phyloP scores from a whole-genome alignment of 225 moss, liverwort and hornwort genomes.

The Pseudoscleropodium purum region DNA sequence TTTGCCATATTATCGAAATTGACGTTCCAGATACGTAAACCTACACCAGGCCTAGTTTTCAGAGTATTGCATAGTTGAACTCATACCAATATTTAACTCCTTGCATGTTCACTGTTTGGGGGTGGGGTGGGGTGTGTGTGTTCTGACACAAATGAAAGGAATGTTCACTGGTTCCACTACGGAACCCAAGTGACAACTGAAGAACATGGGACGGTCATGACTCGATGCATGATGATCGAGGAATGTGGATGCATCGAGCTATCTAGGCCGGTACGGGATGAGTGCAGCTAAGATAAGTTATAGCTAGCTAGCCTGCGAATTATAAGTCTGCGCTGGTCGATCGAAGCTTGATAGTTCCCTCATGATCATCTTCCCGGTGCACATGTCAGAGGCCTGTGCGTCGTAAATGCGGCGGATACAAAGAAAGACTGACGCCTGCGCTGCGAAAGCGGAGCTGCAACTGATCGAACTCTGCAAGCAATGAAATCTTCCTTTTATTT shows the following conservation, averaged over 20 bases:
- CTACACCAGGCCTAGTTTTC: background rate
- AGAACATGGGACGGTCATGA: background rate
- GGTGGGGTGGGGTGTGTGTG: no score
- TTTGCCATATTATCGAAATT: background rate
- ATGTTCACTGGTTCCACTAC: background rate
- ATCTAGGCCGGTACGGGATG: background rate
- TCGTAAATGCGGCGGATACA: background rate
- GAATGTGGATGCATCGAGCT: background rate
- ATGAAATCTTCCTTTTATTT: background rate
- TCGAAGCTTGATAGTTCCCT: background rate
- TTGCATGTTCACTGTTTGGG: background rate
- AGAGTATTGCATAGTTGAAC: background rate
- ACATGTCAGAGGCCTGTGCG: conserved; percentile 4
- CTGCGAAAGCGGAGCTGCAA: background rate
- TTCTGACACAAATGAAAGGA: background rate
- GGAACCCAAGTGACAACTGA: background rate
- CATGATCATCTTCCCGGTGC: background rate
- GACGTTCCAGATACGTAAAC: background rate
- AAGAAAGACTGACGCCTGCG: background rate
- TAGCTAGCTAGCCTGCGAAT: background rate
- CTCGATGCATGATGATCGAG: background rate
- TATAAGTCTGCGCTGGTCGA: background rate
- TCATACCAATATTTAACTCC: background rate
- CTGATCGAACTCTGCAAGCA: background rate
- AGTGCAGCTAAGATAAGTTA: background rate